Conservation (phyloP, 441 rosid genomes). For the Jatropha podagrica region DNA sequence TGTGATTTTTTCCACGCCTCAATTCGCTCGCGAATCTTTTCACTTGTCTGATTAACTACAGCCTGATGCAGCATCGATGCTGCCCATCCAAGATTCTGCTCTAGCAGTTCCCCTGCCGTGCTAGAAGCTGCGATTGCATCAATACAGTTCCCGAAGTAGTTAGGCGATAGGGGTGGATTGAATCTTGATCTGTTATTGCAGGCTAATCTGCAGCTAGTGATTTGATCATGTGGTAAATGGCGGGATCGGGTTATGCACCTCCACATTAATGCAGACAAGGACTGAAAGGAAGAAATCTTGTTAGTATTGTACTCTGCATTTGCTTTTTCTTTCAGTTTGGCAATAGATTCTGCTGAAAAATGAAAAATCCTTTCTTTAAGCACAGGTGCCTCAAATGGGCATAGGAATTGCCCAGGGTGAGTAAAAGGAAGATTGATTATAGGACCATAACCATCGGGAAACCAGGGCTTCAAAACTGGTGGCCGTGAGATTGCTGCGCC, state of each 20-base stretch:
- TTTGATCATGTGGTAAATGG: conserved; percentile 29
- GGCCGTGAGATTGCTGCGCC: conserved; percentile 34
- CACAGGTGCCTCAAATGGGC: conserved; percentile 40
- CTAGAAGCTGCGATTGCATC: conserved; percentile 31
- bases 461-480: conserved; percentile 47
- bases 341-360: conserved; percentile 53
- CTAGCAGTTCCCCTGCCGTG: conserved; percentile 51
- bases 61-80: conserved; percentile 57
- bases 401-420: conserved; percentile 46
- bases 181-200: conserved; percentile 50
- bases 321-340: conserved; percentile 46
- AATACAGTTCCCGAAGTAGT: conserved; percentile 67
- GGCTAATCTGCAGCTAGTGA: conserved; percentile 54
- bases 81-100: conserved; percentile 57
- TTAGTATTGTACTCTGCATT: conserved; percentile 42
- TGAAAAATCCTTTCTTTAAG: conserved; percentile 61
- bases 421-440: conserved; percentile 47
- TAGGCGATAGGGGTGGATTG: conserved; percentile 36
- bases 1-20: conserved; percentile 55
- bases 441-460: conserved; percentile 48
- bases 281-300: conserved; percentile 65
- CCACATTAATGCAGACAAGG: conserved; percentile 65
- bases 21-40: conserved; percentile 33
- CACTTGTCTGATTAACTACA: conserved; percentile 41
- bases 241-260: conserved; percentile 49